A percentile compares a stretch with the other conserved stretches of the same genome.
These are phyloP conservation scores for Phytophthora sojae DNA, from an alignment of 352 stramenopile species.

Conservation along the genomic window DNA sequence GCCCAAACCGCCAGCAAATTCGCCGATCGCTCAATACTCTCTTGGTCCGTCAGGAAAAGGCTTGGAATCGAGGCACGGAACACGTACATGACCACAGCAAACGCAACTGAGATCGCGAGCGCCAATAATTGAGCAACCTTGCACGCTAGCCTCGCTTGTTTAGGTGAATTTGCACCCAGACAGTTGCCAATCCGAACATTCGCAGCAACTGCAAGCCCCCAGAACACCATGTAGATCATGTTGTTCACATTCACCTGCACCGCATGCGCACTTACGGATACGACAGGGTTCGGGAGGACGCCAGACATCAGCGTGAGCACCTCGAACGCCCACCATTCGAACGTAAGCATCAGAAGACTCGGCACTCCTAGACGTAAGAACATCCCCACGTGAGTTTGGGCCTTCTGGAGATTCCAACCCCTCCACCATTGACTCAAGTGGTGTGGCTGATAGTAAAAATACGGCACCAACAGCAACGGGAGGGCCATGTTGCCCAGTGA, in stretches of 20 bases:
- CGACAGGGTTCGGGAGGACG: slow-evolving; percentile 61
- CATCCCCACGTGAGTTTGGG: slow-evolving; percentile 49
- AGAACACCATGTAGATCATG: slow-evolving; percentile 81
- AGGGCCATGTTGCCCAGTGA: slow-evolving; percentile 63
- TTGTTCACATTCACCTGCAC: slow-evolving; percentile 78
- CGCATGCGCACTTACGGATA: slow-evolving; percentile 73
- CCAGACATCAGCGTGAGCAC: slow-evolving; percentile 76
- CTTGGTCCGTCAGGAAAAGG: slow-evolving; percentile 50
- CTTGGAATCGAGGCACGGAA: slow-evolving; percentile 52
- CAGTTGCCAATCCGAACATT: slow-evolving; percentile 84
- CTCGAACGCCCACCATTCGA: slow-evolving; percentile 87
- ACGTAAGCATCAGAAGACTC: slow-evolving; percentile 65
- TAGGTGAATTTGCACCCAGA: slow-evolving; percentile 67
- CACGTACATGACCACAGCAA: slow-evolving; percentile 45
- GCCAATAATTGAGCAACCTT: slow-evolving; percentile 51
- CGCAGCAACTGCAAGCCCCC: slow-evolving; percentile 64
- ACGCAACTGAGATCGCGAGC: slow-evolving; percentile 41
- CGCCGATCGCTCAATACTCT: slow-evolving; percentile 49
- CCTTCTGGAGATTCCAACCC: slow-evolving; percentile 68
- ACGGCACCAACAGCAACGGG: slow-evolving; percentile 57
- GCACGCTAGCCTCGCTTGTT: slow-evolving; percentile 50
- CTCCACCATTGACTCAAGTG: slow-evolving; percentile 55
- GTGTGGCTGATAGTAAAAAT: slow-evolving; percentile 49
- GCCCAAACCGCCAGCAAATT: slow-evolving; percentile 64
- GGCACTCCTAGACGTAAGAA: slow-evolving; percentile 76